A percentile compares a stretch with the other conserved stretches of the same genome.
phyloP scores from a whole-genome alignment of 2,329 filamentous ascomycete species.

The Aspergillus sp. region DNA sequence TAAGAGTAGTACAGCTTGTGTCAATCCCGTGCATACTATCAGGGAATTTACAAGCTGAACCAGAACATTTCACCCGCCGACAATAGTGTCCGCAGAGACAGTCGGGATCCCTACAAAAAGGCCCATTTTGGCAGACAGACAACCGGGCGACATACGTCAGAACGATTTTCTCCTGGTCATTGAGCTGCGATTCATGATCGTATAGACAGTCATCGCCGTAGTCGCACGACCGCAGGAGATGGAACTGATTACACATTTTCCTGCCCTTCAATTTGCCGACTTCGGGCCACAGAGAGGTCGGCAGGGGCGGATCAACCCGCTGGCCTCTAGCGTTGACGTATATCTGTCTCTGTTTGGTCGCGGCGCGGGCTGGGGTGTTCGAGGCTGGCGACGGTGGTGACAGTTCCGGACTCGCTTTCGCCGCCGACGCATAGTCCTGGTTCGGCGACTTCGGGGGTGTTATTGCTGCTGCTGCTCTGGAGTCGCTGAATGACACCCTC shows the following conservation, averaged over 20 bases:
- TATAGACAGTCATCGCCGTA: constrained; percentile 16
- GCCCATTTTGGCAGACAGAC: constrained; percentile 16
- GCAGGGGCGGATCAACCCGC: constrained; percentile 17
- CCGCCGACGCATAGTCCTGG: constrained; percentile 9
- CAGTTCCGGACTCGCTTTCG: constrained; percentile 2
- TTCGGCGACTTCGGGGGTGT: constrained; percentile 7
- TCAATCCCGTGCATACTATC: constrained; percentile 14
- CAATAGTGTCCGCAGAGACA: constrained; percentile 22
- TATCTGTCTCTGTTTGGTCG: background rate
- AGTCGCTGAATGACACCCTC: constrained; percentile 2
- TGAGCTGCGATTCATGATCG: constrained; percentile 16
- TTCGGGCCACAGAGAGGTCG: constrained; percentile 8
- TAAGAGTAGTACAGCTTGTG: background rate
- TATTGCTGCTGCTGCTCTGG: too few species aligned
- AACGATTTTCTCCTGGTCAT: constrained; percentile 12
- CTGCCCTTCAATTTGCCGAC: constrained; percentile 16
- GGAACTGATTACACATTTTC: constrained; percentile 27
- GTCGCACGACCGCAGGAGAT: constrained; percentile 18
- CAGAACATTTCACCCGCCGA: constrained; percentile 9
- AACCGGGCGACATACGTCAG: constrained; percentile 23
- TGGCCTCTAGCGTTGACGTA: constrained; percentile 4
- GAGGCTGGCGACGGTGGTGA: constrained; percentile 1
- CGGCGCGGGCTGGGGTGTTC: background rate
- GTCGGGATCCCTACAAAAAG: constrained; percentile 18
- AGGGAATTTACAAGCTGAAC: constrained; percentile 14